Evolutionary conservation across 2,329 filamentous ascomycete species (phyloP), one percentile per base, ranked within the genome.

Genomic region (Ceratocystis papillata): DNA sequence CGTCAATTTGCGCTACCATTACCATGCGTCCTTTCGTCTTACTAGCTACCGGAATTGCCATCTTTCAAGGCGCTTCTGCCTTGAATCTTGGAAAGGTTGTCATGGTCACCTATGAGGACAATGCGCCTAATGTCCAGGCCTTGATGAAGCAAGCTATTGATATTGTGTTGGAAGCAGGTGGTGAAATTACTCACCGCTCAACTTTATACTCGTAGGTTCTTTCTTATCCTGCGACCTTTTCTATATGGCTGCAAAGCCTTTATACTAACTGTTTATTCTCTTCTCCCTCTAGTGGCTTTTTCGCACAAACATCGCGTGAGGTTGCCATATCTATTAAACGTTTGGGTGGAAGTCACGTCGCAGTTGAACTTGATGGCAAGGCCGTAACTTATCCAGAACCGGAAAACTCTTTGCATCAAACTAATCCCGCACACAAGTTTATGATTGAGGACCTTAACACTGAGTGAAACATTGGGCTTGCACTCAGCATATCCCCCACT

Each of bases 141-240:
- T 78, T 95, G 45, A 75, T 96, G 41, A 77, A 85, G 25, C 76
- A 88, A 66, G 90, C 89, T 57, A 94, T 87, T 79, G 76, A 87
- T 53, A 82, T 83, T 1, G 86, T 96, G 71, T 76, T 79, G 64
- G 79, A 85, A 59, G 86, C 85, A 48, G 89, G 89, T 62, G 90
- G 89, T 48, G 76, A 83, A 62, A 90, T 96, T 71, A 94, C 88
- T 25, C 90, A 95, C 77, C 83, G 87, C 72, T 94, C 90, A 75
- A 77, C 78, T 60, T 73, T 86, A 67, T 83, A 87, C 75, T 83
- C 84, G 87, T 90, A 81, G 73, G 85, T 70, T n/a, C 7, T 50
- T 22, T 12, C 30, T 28, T 37, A 22, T 22, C 57, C 25, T 10
- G 30, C 12, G 6, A 28, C 3, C 25, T 57, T 3, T 33, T 48